phyloP scores from a whole-genome alignment of 345 rosid species.

The Rhodamnia argentea region DNA sequence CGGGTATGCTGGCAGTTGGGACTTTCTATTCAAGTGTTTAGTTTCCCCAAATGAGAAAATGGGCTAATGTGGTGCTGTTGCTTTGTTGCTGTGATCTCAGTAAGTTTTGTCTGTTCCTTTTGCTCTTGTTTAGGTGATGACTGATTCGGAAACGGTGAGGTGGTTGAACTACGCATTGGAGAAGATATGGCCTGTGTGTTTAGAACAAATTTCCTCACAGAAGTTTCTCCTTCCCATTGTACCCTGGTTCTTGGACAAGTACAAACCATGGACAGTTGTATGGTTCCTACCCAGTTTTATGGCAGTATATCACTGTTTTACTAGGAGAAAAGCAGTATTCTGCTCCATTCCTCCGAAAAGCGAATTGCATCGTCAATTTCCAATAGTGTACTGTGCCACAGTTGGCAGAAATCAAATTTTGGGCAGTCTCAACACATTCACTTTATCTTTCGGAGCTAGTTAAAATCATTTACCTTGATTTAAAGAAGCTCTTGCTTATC shows the following conservation, averaged over 20 bases:
- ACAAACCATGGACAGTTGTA: constrained; percentile 97
- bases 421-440: neutral
- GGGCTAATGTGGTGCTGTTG: neutral
- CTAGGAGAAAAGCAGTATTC: neutral
- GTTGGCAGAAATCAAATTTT: neutral
- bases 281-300: neutral
- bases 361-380: neutral
- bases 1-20: constrained; percentile 8
- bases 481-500: neutral
- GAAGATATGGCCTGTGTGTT: constrained; percentile 88
- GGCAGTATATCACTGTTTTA: neutral
- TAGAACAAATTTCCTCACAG: constrained; percentile 88
- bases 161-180: constrained; percentile 88
- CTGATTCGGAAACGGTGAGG: constrained; percentile 81
- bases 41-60: neutral
- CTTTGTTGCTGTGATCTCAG: neutral
- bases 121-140: constrained; percentile 40
- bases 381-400: neutral
- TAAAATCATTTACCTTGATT: neutral
- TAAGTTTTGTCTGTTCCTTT: neutral
- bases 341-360: neutral
- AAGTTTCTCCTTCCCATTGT: constrained; percentile 83
- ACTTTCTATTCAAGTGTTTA: neutral
- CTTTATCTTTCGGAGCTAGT: neutral
- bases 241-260: constrained; percentile 96